A percentile compares a stretch with the other conserved stretches of the same genome.
These are phyloP conservation scores for Acanthamoeba lenticulata DNA, from an alignment of 208 protist genomes.

Conservation along the genomic window DNA sequence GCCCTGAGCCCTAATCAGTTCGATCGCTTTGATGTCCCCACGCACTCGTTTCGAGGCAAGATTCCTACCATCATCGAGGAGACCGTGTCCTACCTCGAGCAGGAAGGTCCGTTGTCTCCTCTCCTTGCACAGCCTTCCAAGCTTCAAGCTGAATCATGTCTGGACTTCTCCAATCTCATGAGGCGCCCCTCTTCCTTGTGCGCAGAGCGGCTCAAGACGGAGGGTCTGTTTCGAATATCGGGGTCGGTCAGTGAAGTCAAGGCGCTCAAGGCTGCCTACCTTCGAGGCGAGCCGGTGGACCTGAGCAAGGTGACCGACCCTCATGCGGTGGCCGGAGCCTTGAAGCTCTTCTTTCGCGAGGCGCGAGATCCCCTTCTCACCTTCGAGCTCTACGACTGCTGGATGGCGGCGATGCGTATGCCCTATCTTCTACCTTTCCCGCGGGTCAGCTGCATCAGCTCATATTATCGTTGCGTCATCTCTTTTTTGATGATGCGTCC, in stretches of 20 bases:
- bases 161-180: neutral
- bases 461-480: no score
- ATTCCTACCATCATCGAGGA: conserved; percentile 15
- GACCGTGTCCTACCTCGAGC: conserved; percentile 17
- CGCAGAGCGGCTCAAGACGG: neutral
- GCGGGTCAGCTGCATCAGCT: no score
- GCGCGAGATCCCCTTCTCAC: conserved; percentile 44
- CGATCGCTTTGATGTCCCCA: neutral
- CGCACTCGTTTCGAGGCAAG: neutral
- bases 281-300: neutral
- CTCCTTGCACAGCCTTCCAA: no score
- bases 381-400: conserved; percentile 55
- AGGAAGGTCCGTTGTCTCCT: neutral
- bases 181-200: no score
- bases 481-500: no score
- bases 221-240: conserved; percentile 35
- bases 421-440: no score
- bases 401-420: conserved; percentile 8
- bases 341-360: conserved; percentile 62
- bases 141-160: neutral
- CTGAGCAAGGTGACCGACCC: conserved; percentile 59
- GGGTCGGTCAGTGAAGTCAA: conserved; percentile 53
- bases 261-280: conserved; percentile 6
- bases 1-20: neutral
- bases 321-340: conserved; percentile 38